Percentiles rank a stretch among this genome's conserved stretches.
Evolutionary conservation across 2,329 filamentous ascomycete genomes (phyloP).

Genomic region (Bipolaris bicolor): DNA sequence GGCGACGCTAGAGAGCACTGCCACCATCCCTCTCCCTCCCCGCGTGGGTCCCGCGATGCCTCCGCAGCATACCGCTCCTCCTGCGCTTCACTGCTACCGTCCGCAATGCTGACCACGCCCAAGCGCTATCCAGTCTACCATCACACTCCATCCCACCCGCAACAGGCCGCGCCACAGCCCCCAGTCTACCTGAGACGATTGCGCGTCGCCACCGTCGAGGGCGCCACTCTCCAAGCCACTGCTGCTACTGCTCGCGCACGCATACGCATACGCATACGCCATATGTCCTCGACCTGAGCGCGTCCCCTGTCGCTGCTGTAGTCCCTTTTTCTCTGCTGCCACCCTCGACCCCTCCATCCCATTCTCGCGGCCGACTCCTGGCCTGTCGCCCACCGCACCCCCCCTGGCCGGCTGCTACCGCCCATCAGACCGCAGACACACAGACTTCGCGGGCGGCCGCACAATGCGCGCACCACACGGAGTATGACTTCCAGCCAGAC

Average conservation of each 20-base stretch:
- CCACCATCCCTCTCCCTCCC: slow-evolving; percentile 33
- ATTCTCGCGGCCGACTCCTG: slow-evolving; percentile 1
- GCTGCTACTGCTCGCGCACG: slow-evolving; percentile 18
- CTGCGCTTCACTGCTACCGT: slow-evolving; percentile 21
- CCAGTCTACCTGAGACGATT: slow-evolving; percentile 39
- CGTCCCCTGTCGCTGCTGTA: slow-evolving; percentile 2
- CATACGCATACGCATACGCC: slow-evolving; percentile 21
- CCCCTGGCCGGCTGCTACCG: not conserved
- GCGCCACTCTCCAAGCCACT: slow-evolving; percentile 23
- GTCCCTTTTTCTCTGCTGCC: slow-evolving; percentile 1
- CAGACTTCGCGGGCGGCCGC: slow-evolving; percentile 43
- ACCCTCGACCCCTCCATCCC: not conserved
- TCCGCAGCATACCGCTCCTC: slow-evolving; percentile 26
- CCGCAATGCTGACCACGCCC: slow-evolving; percentile 43
- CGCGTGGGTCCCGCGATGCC: slow-evolving; percentile 28
- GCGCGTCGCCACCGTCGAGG: slow-evolving; percentile 31
- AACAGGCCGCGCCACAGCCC: slow-evolving; percentile 23
- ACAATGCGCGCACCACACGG: slow-evolving; percentile 47
- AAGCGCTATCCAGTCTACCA: slow-evolving; percentile 29
- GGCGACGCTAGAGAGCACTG: slow-evolving; percentile 28
- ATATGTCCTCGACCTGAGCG: slow-evolving; percentile 14
- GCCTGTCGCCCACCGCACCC: slow-evolving; percentile 2
- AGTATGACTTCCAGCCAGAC: slow-evolving; percentile 50
- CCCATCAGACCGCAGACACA: not conserved
- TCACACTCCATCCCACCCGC: slow-evolving; percentile 13